Percentiles rank a stretch among this genome's conserved stretches.
phyloP scores from a whole-genome alignment of 2,329 filamentous ascomycete genomes.

The Calonectria hongkongensis region DNA sequence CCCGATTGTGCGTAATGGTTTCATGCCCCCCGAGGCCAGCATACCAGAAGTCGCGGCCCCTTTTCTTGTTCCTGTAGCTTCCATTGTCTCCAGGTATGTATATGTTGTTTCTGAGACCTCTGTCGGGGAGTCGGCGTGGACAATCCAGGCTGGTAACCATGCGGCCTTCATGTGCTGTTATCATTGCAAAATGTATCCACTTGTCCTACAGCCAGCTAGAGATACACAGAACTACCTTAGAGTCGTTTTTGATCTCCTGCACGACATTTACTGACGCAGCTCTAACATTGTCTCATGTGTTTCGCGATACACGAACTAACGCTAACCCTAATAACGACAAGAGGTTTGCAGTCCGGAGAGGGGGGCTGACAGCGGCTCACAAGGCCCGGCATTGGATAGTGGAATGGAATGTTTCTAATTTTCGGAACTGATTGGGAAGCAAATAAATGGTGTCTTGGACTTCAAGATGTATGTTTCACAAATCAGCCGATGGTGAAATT shows the following conservation, averaged over 20 bases:
- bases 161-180: no score
- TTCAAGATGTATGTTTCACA: constrained; percentile 11
- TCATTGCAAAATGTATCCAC: no score
- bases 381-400: neutral
- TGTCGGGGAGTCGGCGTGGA: neutral
- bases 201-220: neutral
- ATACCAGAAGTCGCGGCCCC: neutral
- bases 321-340: neutral
- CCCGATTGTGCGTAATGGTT: neutral
- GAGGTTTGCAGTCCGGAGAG: neutral
- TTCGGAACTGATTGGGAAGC: neutral
- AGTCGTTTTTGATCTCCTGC: no score
- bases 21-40: neutral
- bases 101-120: neutral
- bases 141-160: neutral
- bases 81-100: constrained; percentile 2
- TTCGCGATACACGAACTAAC: no score
- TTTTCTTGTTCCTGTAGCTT: constrained; percentile 3
- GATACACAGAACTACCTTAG: neutral
- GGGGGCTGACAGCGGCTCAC: rapidly evolving
- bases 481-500: neutral
- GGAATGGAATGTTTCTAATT: constrained; percentile 14
- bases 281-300: neutral
- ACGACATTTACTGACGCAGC: neutral
- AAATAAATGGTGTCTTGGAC: constrained; percentile 20